Evolutionary conservation across 805 yeast genomes (phyloP).

Genomic region (Candida ovalis): DNA sequence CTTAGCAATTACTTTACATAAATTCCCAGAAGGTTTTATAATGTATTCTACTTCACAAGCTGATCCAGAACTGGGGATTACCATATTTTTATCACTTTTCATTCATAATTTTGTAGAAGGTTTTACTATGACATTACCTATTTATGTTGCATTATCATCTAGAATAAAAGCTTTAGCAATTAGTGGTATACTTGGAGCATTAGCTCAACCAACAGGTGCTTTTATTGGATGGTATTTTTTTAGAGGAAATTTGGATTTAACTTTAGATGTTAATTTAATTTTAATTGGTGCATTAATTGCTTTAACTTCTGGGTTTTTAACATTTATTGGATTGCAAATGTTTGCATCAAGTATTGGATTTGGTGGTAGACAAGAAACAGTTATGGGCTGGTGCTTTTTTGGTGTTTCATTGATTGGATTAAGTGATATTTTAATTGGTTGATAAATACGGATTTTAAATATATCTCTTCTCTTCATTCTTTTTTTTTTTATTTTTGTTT

Average conservation of each 20-base stretch:
- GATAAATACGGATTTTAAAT: not conserved
- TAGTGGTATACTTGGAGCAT: conserved; percentile 71
- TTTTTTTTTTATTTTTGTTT: not conserved
- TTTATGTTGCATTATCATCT: conserved; percentile 70
- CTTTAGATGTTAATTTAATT: conserved; percentile 35
- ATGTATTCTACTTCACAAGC: conserved; percentile 73
- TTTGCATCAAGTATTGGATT: conserved; percentile 77
- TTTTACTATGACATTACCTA: conserved; percentile 86
- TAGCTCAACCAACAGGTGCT: conserved; percentile 90
- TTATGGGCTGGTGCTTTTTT: conserved; percentile 53
- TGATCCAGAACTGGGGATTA: conserved; percentile 66
- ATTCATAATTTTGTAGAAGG: conserved; percentile 94
- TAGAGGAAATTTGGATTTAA: conserved; percentile 32
- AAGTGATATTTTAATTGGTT: conserved; percentile 36
- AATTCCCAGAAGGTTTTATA: conserved; percentile 92
- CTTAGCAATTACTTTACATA: conserved; percentile 81
- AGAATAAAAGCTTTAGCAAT: conserved; percentile 59
- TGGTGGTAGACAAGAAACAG: conserved; percentile 65
- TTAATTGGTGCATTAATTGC: conserved; percentile 65
- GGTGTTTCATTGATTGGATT: conserved; percentile 59
- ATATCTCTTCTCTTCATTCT: not conserved
- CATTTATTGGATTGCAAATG: conserved; percentile 82
- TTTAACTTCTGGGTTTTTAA: conserved; percentile 78
- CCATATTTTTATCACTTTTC: conserved; percentile 79
- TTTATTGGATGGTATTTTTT: conserved; percentile 55